Base-by-base conservation (phyloP, 192 early-diverging fungal species). In the Rhizophagus prolifer region DNA sequence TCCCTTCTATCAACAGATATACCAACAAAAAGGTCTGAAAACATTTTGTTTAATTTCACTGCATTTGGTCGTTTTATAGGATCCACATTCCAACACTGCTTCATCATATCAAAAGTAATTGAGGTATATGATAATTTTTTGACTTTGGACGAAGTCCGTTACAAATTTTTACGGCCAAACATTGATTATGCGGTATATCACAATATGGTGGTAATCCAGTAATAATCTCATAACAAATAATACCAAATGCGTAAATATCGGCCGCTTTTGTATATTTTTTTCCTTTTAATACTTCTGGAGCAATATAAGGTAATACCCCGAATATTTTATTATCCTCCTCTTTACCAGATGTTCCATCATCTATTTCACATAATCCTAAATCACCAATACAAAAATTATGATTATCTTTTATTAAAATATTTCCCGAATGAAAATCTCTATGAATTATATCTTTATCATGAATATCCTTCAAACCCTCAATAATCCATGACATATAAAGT, bases 271-370 rank as follows among this genome's bases (percentile, higher is more conserved):
- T 63, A 30, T 63, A 63, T 9, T 14, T 63, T 28, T 30, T 6
- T 25, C 61, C 61, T 28, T 30, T 23, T 21, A 63, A 63, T 28
- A 63, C 61, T 63, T 63, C 61, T 0, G 61, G 61, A 19, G 61
- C 61, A 12, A 63, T 13, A 63, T 63, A 63, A 63, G 61, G 61
- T 63, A 63, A 63, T 28, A 63, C 61, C 1, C 61, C 61, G 25
- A 10, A 63, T 9, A 63, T 7, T 63, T 63, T 63, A 0, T 30
- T 30, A 25, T 63, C 61, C 0, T 63, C 61, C 0, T 63, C 4
- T 0, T 47, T 47, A 47, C 0, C 14, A 3, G 46, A 23, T 63
- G 25, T n/a, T 63, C 7, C 61, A 21, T 63, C 28, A 63, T 14
- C 16, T 63, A 30, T 23, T 63, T 30, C 9, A 30, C 61, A 63